Conservation (phyloP, 345 rosid genomes). For the Clarkia xantiana region DNA sequence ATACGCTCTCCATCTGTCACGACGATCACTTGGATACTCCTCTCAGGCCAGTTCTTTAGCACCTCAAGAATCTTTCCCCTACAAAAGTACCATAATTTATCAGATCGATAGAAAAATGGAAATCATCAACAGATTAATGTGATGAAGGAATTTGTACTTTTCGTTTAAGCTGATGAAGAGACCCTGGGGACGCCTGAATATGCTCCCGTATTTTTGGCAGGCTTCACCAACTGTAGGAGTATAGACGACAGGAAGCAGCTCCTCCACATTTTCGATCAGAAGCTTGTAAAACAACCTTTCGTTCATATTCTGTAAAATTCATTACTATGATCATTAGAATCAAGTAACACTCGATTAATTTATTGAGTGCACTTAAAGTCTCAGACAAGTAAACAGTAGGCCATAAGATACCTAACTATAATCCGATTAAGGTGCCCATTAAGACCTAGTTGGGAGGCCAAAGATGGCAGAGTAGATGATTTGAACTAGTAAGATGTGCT, state of each 20-base stretch:
- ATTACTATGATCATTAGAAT: neutral
- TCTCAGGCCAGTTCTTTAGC: constrained; percentile 85
- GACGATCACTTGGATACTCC: constrained; percentile 76
- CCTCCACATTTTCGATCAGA: constrained; percentile 78
- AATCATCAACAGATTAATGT: neutral
- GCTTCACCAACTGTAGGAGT: constrained; percentile 98
- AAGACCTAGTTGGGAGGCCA: too few species aligned
- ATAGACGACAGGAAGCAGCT: constrained; percentile 79
- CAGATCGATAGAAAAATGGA: neutral
- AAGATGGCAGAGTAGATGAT: too few species aligned
- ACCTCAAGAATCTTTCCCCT: constrained; percentile 89
- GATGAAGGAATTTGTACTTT: constrained; percentile 24
- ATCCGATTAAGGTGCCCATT: too few species aligned
- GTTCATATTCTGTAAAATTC: constrained; percentile 56
- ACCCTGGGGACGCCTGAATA: constrained; percentile 92
- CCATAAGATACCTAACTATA: too few species aligned
- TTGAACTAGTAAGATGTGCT: too few species aligned
- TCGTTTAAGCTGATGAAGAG: constrained; percentile 84
- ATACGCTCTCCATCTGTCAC: constrained; percentile 94
- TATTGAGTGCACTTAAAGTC: too few species aligned
- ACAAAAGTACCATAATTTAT: constrained; percentile 2
- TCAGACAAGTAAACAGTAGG: too few species aligned
- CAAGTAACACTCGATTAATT: neutral
- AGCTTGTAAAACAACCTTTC: constrained; percentile 79
- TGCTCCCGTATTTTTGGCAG: constrained; percentile 87